Conservation (phyloP, 176 grass and related monocot species). For the Eremochloa ophiuroides region DNA sequence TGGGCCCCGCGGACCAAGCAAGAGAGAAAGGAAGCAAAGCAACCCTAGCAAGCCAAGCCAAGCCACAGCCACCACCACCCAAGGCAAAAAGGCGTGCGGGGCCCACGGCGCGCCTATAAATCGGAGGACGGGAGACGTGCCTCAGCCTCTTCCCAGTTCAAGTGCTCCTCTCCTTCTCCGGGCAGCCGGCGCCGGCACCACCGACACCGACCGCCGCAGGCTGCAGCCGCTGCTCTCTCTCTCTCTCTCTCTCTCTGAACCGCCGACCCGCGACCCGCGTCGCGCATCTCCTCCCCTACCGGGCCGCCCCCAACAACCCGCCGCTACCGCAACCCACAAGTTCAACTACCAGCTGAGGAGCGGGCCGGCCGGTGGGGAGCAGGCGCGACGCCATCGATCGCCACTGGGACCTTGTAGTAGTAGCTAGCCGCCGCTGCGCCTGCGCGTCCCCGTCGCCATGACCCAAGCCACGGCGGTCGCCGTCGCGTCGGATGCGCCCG, state of each 20-base stretch:
- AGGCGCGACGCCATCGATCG: background rate
- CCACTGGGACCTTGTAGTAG: background rate
- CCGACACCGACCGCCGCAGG: no score
- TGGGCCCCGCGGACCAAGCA: background rate
- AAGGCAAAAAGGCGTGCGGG: background rate
- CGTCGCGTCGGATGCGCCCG: background rate
- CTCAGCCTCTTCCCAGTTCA: background rate
- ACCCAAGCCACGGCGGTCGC: background rate
- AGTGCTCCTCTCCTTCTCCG: no score
- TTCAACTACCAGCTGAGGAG: background rate
- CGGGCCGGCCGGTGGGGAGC: background rate
- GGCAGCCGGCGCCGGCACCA: background rate
- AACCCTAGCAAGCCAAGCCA: background rate
- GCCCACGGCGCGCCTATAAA: slow-evolving; percentile 16
- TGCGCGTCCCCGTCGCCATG: background rate
- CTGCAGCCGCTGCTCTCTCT: background rate
- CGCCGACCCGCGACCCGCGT: background rate
- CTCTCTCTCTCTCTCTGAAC: background rate
- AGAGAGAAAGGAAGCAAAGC: background rate
- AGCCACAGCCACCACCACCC: no score
- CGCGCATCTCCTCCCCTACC: background rate
- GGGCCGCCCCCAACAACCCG: background rate
- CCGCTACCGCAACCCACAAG: background rate
- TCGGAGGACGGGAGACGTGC: background rate
- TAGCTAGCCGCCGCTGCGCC: no score